Evolutionary conservation across 192 early-diverging fungal genomes (phyloP), one percentile per base, ranked within the genome.

Genomic region (Glomus cerebriforme): DNA sequence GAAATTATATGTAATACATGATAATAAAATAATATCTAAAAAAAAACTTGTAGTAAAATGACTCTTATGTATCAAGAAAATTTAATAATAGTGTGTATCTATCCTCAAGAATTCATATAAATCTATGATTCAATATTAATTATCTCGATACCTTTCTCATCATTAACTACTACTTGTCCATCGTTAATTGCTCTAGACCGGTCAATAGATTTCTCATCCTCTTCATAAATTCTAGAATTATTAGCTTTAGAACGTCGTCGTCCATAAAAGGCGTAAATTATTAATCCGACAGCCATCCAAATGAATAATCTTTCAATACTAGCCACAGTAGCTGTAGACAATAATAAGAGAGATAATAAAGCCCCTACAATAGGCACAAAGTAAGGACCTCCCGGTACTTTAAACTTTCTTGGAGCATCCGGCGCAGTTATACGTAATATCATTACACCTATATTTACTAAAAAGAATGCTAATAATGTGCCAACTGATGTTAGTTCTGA

Each of bases 401-500:
- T 81, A 83, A 97, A 97, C 0, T 87, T 86, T 24, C 95, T 86
- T 31, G 87, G 85, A 12, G 86, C 84, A 27, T 93, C 87, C 3
- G 94, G 92, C 63, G 93, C 87, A 15, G 89, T 93, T 73, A 86
- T 91, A 13, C 95, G 90, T 79, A 95, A 87, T 27, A 97, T 87
- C 39, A 92, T 86, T 4, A 93, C 89, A 47, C 92, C 91, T 64
- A 92, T 82, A 70, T 95, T 92, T 54, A 96, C 96, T 17, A 97
- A 79, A 78, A 95, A 91, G 85, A 96, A 97, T 2, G 94, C 92
- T 59, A 95, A 85, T 31, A 97, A 82, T 3, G 96, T 95, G 8
- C 95, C 96, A 54, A 95, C 88, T 8, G 94, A 95, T 0, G 94
- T 94, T 85, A 97, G 87, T 73, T 96, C 92, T 72, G 91, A 93